Evolutionary conservation across 305 asterid genomes (phyloP).

Genomic region (Fraxinus greggii): DNA sequence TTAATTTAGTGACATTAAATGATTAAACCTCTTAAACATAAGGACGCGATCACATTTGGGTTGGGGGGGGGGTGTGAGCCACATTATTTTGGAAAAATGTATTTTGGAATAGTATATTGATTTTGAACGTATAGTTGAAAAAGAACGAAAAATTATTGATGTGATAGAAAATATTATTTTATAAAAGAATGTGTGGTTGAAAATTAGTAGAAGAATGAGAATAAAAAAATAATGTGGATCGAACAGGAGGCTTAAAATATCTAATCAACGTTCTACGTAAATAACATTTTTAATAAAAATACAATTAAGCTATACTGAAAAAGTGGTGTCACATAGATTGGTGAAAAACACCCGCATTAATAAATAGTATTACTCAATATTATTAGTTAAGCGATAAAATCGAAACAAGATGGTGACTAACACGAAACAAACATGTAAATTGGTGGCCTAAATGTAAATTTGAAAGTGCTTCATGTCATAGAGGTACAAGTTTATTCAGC

Average conservation of each 20-base stretch:
- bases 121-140: no score
- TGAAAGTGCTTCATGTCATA: neutral
- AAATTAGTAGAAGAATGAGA: no score
- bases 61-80: no score
- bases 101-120: no score
- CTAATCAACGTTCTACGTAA: neutral
- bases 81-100: no score
- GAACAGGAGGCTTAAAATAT: no score
- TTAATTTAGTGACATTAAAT: neutral
- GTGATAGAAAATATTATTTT: no score
- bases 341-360: neutral
- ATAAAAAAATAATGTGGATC: no score
- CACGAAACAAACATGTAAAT: neutral
- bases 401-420: neutral
- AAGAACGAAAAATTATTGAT: no score
- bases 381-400: neutral
- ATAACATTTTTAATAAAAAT: neutral
- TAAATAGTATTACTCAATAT: neutral
- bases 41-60: neutral
- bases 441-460: neutral
- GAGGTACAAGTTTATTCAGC: neutral
- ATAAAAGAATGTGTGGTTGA: no score
- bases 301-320: neutral
- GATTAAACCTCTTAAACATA: neutral
- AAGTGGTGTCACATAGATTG: neutral